Base-by-base conservation (phyloP, 1,284 basidiomycete species). In the Anthracocystis setariae region DNA sequence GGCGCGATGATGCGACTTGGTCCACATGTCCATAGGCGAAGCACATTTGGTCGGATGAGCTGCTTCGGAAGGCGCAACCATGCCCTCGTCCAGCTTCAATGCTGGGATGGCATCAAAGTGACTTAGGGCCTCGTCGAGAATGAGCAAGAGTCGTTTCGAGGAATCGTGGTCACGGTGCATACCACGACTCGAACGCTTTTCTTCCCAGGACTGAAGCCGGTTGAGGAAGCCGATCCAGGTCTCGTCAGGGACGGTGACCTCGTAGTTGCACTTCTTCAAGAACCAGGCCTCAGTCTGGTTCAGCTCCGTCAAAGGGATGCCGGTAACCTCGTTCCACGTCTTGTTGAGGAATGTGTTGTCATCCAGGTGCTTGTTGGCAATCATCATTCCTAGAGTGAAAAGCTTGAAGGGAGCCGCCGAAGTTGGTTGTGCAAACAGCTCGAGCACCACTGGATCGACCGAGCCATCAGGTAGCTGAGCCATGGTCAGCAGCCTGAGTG, bases 281-380 rank as follows among this genome's bases (percentile, higher is more conserved):
- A 77, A 81, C 63, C 73, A 79, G n/a, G 73, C 63, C 68, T 82
- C 81, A 56, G 79, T 76, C 46, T 68, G 67, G 61, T 80, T 81
- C 46, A 82, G 74, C 57, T 82, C 81, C 23, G 56, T 45, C 0
- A 82, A 59, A 18, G 81, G 79, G 18, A 82, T 82, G 8, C 81
- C 79, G 0, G 80, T 82, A n/a, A 82, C 80, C 46, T 82, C 81
- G 54, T 77, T 73, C 81, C 81, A 82, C 5, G 81, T 82, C 68
- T 79, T 80, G 71, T 81, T 81, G 51, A 79, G 66, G 62, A 82
- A 82, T 2, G 81, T 82, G 64, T 82, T 80, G 64, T 82, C 81
- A 46, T 82, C 81, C n/a, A 82, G 46, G 46, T 80, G 78, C 68
- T 82, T 82, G 70, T 81, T 82, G 49, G 79, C 77, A n/a, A 82